Evolutionary conservation across 106 monocot genomes (phyloP).

Genomic region (Agapanthus africanus): DNA sequence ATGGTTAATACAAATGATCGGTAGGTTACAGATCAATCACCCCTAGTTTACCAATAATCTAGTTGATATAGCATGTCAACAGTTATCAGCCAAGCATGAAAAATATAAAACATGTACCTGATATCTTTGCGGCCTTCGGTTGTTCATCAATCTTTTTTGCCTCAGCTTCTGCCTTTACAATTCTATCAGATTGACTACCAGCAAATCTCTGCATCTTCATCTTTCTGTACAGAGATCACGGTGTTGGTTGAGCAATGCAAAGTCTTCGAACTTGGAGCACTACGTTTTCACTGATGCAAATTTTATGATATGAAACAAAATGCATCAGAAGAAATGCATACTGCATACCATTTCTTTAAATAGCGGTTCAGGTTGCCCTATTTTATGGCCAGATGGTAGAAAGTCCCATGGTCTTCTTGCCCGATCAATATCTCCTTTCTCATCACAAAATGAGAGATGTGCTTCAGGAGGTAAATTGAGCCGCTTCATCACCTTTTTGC

Average conservation of each 20-base stretch:
- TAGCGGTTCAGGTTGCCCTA: slow-evolving; percentile 75
- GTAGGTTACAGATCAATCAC: too few relatives aligned
- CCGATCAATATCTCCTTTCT: slow-evolving; percentile 52
- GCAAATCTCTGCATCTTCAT: slow-evolving; percentile 91
- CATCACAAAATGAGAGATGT: slow-evolving; percentile 51
- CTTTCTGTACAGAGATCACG: slow-evolving; percentile 70
- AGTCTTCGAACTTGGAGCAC: too few relatives aligned
- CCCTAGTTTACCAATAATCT: too few relatives aligned
- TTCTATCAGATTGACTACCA: slow-evolving; percentile 93
- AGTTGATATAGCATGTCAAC: too few relatives aligned
- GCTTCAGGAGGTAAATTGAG: slow-evolving; percentile 56
- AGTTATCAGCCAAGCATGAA: too few relatives aligned
- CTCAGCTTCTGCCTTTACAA: slow-evolving; percentile 51
- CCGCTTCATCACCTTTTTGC: slow-evolving; percentile 61
- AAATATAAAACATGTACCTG: too few relatives aligned
- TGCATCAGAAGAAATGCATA: not conserved
- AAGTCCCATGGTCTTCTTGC: slow-evolving; percentile 76
- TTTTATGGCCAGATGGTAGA: slow-evolving; percentile 73
- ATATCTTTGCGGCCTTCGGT: slow-evolving; percentile 49
- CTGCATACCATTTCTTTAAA: slow-evolving; percentile 78
- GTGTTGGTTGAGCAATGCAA: too few relatives aligned
- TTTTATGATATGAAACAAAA: not conserved
- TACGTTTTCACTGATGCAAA: too few relatives aligned
- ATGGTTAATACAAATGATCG: too few relatives aligned
- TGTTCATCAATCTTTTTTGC: slow-evolving; percentile 52